Conservation (phyloP, 2,329 filamentous ascomycete species). For the Hypoxylon sp. region DNA sequence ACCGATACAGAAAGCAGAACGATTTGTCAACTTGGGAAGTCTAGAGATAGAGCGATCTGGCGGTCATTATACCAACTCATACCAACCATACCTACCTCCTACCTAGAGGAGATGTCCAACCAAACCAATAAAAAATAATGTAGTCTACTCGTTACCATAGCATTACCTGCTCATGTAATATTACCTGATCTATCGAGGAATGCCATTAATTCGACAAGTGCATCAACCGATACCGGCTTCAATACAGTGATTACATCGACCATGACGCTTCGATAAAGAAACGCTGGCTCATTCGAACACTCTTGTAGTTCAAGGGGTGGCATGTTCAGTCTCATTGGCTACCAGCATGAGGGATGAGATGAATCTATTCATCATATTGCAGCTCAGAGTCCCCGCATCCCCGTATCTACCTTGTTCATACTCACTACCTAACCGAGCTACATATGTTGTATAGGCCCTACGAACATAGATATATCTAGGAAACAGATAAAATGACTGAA, state of each 20-base stretch:
- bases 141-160: constrained; percentile 29
- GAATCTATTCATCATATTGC: constrained; percentile 5
- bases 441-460: neutral
- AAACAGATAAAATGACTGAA: no score
- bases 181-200: neutral
- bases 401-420: no score
- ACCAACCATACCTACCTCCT: constrained; percentile 11
- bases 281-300: neutral
- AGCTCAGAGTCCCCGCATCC: constrained; percentile 3
- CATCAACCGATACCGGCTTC: neutral
- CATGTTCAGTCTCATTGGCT: neutral
- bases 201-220: neutral
- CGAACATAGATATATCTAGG: no score
- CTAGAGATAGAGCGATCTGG: constrained; percentile 16
- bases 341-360: neutral
- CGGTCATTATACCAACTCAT: constrained; percentile 13
- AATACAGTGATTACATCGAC: neutral
- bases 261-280: neutral
- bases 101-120: no score
- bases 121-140: no score
- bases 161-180: constrained; percentile 21
- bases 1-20: neutral
- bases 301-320: neutral
- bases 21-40: constrained; percentile 25
- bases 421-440: no score